These are phyloP conservation scores for Coemansia pectinata DNA, from an alignment of 192 early-diverging fungal species.

Conservation along the genomic window DNA sequence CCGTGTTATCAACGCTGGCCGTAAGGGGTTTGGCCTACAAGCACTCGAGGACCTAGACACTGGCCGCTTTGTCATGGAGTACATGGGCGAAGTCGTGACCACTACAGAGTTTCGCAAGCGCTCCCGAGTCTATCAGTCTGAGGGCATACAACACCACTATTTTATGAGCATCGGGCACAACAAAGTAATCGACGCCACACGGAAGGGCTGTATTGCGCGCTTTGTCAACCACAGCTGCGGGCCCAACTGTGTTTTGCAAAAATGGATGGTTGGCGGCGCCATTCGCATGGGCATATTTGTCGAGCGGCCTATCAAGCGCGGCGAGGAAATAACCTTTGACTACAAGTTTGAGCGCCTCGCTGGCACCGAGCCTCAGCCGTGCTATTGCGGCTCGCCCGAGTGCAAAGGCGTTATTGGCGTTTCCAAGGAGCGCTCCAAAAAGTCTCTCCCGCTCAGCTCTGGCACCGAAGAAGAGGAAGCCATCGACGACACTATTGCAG, in stretches of 20 bases:
- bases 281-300: constrained; percentile 97
- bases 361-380: constrained; percentile 83
- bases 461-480: constrained; percentile 31
- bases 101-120: constrained; percentile 80
- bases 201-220: constrained; percentile 88
- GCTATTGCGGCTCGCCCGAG: constrained; percentile 85
- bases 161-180: constrained; percentile 96
- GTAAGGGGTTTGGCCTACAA: constrained; percentile 94
- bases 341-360: constrained; percentile 93
- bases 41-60: constrained; percentile 68
- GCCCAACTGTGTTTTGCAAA: constrained; percentile 93
- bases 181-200: constrained; percentile 95
- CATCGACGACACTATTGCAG: constrained; percentile 57
- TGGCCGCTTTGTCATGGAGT: constrained; percentile 95
- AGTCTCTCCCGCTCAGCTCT: background rate
- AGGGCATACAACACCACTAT: constrained; percentile 91
- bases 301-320: constrained; percentile 68
- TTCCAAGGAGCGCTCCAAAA: constrained; percentile 57
- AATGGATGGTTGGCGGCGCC: constrained; percentile 92
- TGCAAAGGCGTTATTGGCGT: constrained; percentile 95
- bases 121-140: constrained; percentile 74
- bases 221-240: constrained; percentile 99
- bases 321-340: constrained; percentile 95
- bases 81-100: constrained; percentile 93
- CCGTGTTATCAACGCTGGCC: constrained; percentile 84